phyloP scores from a whole-genome alignment of 1,284 basidiomycete species.

The Trametes sp. region DNA sequence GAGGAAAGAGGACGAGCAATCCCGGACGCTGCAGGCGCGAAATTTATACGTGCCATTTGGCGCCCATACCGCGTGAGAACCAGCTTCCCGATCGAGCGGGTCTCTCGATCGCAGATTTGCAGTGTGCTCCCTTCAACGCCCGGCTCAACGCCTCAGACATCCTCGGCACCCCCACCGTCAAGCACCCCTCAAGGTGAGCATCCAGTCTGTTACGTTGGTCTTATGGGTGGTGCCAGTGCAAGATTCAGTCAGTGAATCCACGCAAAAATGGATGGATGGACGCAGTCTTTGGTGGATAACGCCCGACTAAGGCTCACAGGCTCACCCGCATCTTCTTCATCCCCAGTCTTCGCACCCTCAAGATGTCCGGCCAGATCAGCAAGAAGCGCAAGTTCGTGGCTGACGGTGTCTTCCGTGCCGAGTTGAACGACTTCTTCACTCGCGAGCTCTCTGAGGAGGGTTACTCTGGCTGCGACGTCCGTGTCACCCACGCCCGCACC shows the following conservation, averaged over 20 bases:
- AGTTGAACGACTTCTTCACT: slow-evolving; percentile 98
- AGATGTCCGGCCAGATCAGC: slow-evolving; percentile 87
- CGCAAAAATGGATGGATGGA: slow-evolving; percentile 26
- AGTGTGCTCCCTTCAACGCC: slow-evolving; percentile 16
- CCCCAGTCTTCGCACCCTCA: slow-evolving; percentile 36
- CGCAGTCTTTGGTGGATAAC: slow-evolving; percentile 17
- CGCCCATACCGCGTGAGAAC: slow-evolving; percentile 15
- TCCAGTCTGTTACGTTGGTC: not conserved
- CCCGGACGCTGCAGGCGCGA: slow-evolving; percentile 10
- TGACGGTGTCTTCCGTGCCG: slow-evolving; percentile 98
- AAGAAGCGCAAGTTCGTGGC: slow-evolving; percentile 99
- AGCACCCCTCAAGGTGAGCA: slow-evolving; percentile 33
- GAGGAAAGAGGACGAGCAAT: slow-evolving; percentile 2
- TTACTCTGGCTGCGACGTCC: slow-evolving; percentile 99
- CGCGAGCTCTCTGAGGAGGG: slow-evolving; percentile 99
- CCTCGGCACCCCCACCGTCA: slow-evolving; percentile 32
- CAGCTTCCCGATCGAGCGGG: slow-evolving; percentile 15
- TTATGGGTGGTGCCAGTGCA: not conserved
- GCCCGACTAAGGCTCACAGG: slow-evolving; percentile 19
- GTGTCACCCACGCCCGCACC: slow-evolving; percentile 98
- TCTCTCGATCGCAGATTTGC: slow-evolving; percentile 25
- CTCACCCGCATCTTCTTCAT: slow-evolving; percentile 15
- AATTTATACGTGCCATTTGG: slow-evolving; percentile 19
- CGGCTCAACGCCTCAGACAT: slow-evolving; percentile 28
- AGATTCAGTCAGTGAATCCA: not conserved